Evolutionary conservation across 768 basidiomycete genomes (phyloP).

Genomic region (Zangia roseola): DNA sequence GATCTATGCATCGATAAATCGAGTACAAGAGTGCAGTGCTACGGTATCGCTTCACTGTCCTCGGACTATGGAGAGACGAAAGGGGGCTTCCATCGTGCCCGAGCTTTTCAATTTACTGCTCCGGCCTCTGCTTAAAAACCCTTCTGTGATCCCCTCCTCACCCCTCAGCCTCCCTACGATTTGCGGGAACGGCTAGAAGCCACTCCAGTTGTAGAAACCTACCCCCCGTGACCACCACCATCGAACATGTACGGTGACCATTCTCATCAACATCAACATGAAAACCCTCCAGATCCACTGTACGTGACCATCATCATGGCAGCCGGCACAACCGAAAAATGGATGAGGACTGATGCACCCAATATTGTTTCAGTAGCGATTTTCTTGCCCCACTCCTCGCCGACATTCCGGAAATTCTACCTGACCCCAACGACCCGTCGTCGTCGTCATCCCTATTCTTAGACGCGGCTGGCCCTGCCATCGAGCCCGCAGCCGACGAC

Average conservation of each 20-base stretch:
- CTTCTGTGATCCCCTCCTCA: neutral
- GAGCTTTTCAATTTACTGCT: neutral
- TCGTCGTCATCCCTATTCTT: neutral
- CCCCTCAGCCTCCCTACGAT: neutral
- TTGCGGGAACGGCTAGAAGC: neutral
- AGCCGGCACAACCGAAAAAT: neutral
- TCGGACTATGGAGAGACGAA: neutral
- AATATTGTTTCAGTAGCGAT: constrained; percentile 4
- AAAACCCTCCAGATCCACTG: constrained; percentile 5
- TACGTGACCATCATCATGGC: constrained; percentile 2
- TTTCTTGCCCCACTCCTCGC: constrained; percentile 13
- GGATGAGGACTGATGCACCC: neutral
- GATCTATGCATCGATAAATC: neutral
- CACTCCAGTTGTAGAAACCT: neutral
- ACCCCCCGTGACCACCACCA: neutral
- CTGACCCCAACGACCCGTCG: neutral
- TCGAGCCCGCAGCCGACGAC: neutral
- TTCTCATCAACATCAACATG: neutral
- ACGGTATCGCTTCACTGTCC: neutral
- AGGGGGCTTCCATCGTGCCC: neutral
- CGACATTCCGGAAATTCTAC: neutral
- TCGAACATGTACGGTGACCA: constrained; percentile 1
- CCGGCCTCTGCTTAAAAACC: constrained; percentile 5
- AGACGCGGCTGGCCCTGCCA: too few species aligned
- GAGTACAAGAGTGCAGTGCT: neutral